Evolutionary conservation across 768 basidiomycete genomes (phyloP), one percentile per base, ranked within the genome.

Genomic region (Boletus tylopilopsis): DNA sequence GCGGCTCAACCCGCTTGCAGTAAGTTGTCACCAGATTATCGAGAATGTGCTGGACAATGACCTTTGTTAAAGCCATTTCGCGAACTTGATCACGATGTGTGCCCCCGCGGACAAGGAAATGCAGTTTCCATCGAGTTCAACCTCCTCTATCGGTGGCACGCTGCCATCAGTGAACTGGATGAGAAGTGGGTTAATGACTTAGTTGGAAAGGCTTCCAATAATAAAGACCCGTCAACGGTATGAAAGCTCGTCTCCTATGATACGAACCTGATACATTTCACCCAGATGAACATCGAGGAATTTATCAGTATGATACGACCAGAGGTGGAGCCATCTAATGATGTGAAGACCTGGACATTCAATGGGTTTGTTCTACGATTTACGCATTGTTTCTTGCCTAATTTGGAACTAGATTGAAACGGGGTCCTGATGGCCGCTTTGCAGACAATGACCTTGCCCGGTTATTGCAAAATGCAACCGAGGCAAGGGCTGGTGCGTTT

Each of bases 111-210:
- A 32, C 71, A 82, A 62, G 90, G 90, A 42, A 91, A 91, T 59
- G 81, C 79, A 32, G 79, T 81, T 50, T 87, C 88, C 0, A 62
- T 89, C 29, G 90, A 91, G 67, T 90, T 91, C 72, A 90, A 76
- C 58, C 56, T 78, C 21, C 61, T 77, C 16, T 76, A 78, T 56
- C 72, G 64, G 35, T 89, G 87, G 87, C 87, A 89, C 57, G 71
- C 87, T 18, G 74, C 82, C 2, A 61, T 85, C 1, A 81, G 80
- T 7, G 61, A 70, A 42, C 53, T 72, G 38, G 85, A 89, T 63
- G 73, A 76, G 0, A 47, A 71, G 38, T 87, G 84, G 84, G 72
- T 78, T 6, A 71, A 76, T 40, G 55, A 58, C 2, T 30, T 69
- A n/a, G 80, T 90, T 62, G 63, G 64, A 11, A 53, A 62, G 18